phyloP scores from a whole-genome alignment of 768 basidiomycete genomes.

The button mushroom (Agaricus bisporus) region DNA sequence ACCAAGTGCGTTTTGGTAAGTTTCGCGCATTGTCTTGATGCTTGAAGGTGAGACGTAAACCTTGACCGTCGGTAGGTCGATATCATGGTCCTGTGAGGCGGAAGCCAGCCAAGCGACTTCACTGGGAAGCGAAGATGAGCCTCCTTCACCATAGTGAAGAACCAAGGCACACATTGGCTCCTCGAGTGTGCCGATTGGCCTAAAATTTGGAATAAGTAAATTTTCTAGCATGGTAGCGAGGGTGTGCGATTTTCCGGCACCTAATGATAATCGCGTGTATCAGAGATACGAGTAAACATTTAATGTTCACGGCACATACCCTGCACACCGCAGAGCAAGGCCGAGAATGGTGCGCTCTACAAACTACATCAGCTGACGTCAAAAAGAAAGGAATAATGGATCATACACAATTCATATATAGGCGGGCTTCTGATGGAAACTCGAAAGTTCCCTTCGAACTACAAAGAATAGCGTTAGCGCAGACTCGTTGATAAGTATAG shows the following conservation, averaged over 20 bases:
- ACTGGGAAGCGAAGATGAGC: slow-evolving; percentile 46
- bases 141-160: slow-evolving; percentile 67
- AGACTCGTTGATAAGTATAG: neutral
- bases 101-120: slow-evolving; percentile 61
- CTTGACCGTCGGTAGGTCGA: slow-evolving; percentile 28
- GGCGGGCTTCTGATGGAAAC: slow-evolving; percentile 37
- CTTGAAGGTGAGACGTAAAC: slow-evolving; percentile 62
- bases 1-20: slow-evolving; percentile 48
- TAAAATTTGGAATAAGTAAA: slow-evolving; percentile 54
- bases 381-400: neutral
- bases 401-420: slow-evolving; percentile 66
- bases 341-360: slow-evolving; percentile 71
- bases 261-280: slow-evolving; percentile 18
- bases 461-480: neutral
- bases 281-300: neutral
- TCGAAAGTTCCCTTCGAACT: slow-evolving; percentile 29
- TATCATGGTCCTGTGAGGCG: slow-evolving; percentile 19
- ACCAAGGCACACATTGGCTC: slow-evolving; percentile 59
- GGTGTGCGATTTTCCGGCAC: slow-evolving; percentile 71
- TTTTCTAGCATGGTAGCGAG: slow-evolving; percentile 64
- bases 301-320: slow-evolving; percentile 17
- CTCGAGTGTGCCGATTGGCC: slow-evolving; percentile 42
- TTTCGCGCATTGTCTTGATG: slow-evolving; percentile 50
- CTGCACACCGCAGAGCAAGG: slow-evolving; percentile 72
- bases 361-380: neutral